phyloP scores from a whole-genome alignment of 352 stramenopile genomes.

The Phytopythium chamaehyphon region DNA sequence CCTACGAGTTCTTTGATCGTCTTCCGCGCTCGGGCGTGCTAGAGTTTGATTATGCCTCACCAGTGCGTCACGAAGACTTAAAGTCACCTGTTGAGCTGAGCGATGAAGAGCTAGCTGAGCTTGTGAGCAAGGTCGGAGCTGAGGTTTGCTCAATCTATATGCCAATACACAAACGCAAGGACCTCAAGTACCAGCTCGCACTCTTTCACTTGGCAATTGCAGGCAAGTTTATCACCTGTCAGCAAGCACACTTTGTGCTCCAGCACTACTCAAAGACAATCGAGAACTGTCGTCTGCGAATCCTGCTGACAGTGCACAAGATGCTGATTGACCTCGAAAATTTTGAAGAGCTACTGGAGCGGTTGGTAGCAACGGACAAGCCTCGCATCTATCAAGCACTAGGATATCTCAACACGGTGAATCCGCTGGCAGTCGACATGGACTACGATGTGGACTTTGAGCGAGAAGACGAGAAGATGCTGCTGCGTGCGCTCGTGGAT shows the following conservation, averaged over 20 bases:
- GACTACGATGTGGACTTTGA: conserved; percentile 73
- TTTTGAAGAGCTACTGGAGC: conserved; percentile 52
- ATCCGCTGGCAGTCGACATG: conserved; percentile 55
- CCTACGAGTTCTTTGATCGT: conserved; percentile 53
- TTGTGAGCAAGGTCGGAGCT: conserved; percentile 46
- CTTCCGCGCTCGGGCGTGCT: conserved; percentile 49
- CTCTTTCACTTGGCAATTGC: conserved; percentile 65
- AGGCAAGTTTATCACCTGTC: conserved; percentile 29
- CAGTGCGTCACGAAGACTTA: conserved; percentile 44
- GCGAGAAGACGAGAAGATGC: conserved; percentile 54
- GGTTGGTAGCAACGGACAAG: conserved; percentile 34
- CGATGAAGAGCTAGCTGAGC: conserved; percentile 31
- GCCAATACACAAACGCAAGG: conserved; percentile 58
- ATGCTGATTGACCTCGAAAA: conserved; percentile 65
- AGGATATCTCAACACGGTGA: conserved; percentile 61
- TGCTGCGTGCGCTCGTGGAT: conserved; percentile 59
- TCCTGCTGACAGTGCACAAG: conserved; percentile 51
- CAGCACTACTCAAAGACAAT: conserved; percentile 75
- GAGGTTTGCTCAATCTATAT: conserved; percentile 71
- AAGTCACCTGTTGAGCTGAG: conserved; percentile 13
- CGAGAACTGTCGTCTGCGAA: conserved; percentile 45
- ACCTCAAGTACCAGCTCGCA: conserved; percentile 71
- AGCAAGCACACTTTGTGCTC: conserved; percentile 50
- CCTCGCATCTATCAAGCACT: conserved; percentile 37
- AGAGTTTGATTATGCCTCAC: conserved; percentile 70